Conservation (phyloP, 768 basidiomycete species). For the Leccinum longicurvipes region DNA sequence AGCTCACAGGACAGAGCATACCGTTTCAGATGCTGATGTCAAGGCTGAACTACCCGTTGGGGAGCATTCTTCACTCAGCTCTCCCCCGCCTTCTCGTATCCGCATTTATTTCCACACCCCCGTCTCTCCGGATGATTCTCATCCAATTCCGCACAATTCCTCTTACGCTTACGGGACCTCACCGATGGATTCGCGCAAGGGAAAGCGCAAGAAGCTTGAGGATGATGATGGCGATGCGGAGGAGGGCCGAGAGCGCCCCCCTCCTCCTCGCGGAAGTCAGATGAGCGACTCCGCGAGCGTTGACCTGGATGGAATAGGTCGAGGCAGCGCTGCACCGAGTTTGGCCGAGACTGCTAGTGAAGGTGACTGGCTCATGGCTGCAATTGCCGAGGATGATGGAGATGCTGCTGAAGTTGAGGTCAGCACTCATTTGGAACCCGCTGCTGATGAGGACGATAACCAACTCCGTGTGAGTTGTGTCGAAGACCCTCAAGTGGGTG, state of each 20-base stretch:
- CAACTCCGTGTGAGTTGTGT: slow-evolving; percentile 42
- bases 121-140: slow-evolving; percentile 76
- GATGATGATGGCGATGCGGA: slow-evolving; percentile 83
- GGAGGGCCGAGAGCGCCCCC: slow-evolving; percentile 65
- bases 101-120: slow-evolving; percentile 93
- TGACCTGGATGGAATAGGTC: slow-evolving; percentile 53
- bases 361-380: slow-evolving; percentile 87
- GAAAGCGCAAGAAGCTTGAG: slow-evolving; percentile 86
- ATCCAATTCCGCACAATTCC: slow-evolving; percentile 64
- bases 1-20: slow-evolving; percentile 19
- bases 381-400: slow-evolving; percentile 70
- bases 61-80: slow-evolving; percentile 32
- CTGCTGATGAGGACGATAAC: slow-evolving; percentile 44
- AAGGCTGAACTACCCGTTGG: slow-evolving; percentile 27
- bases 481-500: slow-evolving; percentile 37
- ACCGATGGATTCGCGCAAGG: slow-evolving; percentile 64
- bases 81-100: slow-evolving; percentile 71
- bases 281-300: slow-evolving; percentile 56
- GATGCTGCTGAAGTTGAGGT: slow-evolving; percentile 56
- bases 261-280: slow-evolving; percentile 46
- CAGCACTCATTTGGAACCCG: slow-evolving; percentile 47
- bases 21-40: slow-evolving; percentile 30
- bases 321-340: slow-evolving; percentile 64
- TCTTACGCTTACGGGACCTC: slow-evolving; percentile 37
- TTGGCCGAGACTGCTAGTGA: slow-evolving; percentile 59